phyloP scores from a whole-genome alignment of 2,329 filamentous ascomycete species.

The Nothomitra cinnamomea region DNA sequence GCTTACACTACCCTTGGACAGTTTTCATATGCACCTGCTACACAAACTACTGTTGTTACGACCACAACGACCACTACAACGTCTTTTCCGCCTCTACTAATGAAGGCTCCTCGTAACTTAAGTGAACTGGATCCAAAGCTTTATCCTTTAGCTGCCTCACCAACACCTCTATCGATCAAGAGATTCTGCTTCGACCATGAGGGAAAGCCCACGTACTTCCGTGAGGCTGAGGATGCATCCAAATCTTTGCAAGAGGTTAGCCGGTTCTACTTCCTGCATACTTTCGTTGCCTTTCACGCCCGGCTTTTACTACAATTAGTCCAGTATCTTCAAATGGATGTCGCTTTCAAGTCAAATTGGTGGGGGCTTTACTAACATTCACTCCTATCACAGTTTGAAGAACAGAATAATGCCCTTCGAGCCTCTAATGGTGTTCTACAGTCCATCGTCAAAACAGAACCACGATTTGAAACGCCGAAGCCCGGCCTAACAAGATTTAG shows the following conservation, averaged over 20 bases:
- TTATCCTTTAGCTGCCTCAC: constrained; percentile 71
- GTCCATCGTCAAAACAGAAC: constrained; percentile 15
- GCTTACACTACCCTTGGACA: constrained; percentile 32
- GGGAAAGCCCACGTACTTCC: constrained; percentile 41
- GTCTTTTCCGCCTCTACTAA: constrained; percentile 64
- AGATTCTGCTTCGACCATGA: constrained; percentile 60
- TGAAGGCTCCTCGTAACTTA: constrained; percentile 55
- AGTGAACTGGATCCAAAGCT: constrained; percentile 67
- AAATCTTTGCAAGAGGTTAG: constrained; percentile 35
- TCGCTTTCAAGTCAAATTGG: not conserved
- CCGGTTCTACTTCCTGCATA: not conserved
- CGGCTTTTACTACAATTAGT: not conserved
- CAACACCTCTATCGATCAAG: constrained; percentile 63
- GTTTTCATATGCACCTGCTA: constrained; percentile 44
- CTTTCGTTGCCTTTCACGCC: not conserved
- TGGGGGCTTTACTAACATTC: not conserved
- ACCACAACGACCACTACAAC: constrained; percentile 83
- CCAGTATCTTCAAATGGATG: too few relatives aligned
- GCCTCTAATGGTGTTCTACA: constrained; percentile 30
- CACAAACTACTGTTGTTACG: constrained; percentile 54
- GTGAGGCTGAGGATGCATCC: constrained; percentile 41
- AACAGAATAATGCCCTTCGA: constrained; percentile 26
- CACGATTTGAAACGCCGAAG: constrained; percentile 19
- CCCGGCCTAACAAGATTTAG: constrained; percentile 12
- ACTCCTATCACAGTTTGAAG: constrained; percentile 21